Base-by-base conservation (phyloP, 2,329 filamentous ascomycete species). In the Biscogniauxia mediterranea region DNA sequence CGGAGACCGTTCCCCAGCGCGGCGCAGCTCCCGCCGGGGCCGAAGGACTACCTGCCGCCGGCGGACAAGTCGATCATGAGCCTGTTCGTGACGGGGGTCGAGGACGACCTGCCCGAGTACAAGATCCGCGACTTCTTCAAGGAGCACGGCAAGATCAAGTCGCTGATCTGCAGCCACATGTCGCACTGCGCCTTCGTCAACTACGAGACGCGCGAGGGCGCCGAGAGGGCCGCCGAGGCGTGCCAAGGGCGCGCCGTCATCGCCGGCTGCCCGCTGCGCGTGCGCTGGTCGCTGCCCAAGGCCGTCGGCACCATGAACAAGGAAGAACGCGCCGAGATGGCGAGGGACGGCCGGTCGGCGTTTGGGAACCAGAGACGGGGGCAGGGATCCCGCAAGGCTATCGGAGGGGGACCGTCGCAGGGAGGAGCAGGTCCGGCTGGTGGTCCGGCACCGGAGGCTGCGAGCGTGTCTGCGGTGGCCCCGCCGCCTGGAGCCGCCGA, bases 101-200 rank as follows among this genome's bases (percentile, higher is more conserved):
- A 99, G 76, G 95, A 99, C 73, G 95, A 99, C 71, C 82, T 99
- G 6, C 93, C 94, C 1, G 95, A 99, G 76, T 89, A 93, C 77
- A 93, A 93, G 70, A 82, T 99, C 25, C 90, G 95, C 54, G 89
- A 92, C 2, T 95, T 96, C 76, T 99, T 99, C 80, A 87, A 92
- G 63, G 85, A 86, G 19, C 93, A 93, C 70, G 95, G 95, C 65
- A 92, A 94, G 72, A 89, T 99, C 62, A 91, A 95, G 70, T 97
- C 93, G 25, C 80, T 99, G 17, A 89, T 99, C 46, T 98, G 95
- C 77, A 97, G 93, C 6, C 95, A 99, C 78, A 93, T 96, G 80
- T 94, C 94, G 17, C 95, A 98, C 73, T 98, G 93, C 75, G 95
- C 95, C 1, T 99, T 98, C 73, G 83, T 99, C 78, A 99, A 99